Evolutionary conservation across 371 early-diverging fungal genomes (phyloP), one percentile per base, ranked within the genome.

Genomic region (Globomyces sp.): DNA sequence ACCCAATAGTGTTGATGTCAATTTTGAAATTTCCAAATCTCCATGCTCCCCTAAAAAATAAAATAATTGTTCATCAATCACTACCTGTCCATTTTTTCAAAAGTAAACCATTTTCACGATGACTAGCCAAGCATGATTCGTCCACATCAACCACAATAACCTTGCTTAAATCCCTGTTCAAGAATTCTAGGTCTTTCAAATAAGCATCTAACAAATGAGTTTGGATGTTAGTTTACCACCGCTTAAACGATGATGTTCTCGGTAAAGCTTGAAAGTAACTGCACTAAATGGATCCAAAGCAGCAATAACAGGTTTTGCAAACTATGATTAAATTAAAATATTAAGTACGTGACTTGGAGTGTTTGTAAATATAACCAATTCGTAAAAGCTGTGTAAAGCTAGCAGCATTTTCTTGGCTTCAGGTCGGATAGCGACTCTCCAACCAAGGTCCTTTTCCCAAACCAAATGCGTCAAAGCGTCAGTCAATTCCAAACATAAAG

Each of bases 381-480:
- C 99, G 75, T 85, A 98, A 78, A 91, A 89, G 71, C 90, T 89
- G 58, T 88, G 83, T 75, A 97, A 77, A 77, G 94, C 92, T 47
- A 90, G 85, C 40, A 99, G 72, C 77, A 99, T 95, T 70, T 93
- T 90, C 64, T 99, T 96, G 49, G 92, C 89, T 55, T 94, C 95
- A 11, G 99, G 98, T 52, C 99, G 86, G 74, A 93, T 93, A 40
- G 94, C 94, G 60, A 89, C 89, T 59, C 95, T 87, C 97, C 97
- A 99, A 4, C 99, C 96, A 62, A 88, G 81, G 51, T 91, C 86
- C 74, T 85, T 85, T 81, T 93, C 90, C 98, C 98, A 98, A 53
- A 86, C 87, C 57, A 91, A 85, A 69, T 95, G 89, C 37, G 94
- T 86, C 68, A 98, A 78, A n/a, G 92, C 89, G 68, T 97, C 94